Base-by-base conservation (phyloP, 768 basidiomycete species). In the Leccinum incarnatum region DNA sequence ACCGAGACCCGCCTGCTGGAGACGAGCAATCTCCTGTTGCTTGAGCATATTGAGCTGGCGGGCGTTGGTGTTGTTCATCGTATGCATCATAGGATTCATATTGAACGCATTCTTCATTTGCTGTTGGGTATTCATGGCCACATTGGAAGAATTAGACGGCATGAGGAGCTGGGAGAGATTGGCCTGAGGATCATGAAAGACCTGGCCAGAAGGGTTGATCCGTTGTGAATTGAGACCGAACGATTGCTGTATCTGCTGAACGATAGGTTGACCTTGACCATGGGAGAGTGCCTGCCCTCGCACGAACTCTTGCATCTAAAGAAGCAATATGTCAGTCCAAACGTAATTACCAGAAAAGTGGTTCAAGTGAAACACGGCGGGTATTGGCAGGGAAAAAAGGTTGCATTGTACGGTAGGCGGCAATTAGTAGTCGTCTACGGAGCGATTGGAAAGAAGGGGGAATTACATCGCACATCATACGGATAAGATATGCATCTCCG, bases 271-370 rank as follows among this genome's bases (percentile, higher is more conserved):
- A 52, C 68, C 62, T 66, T 80, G 80, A 15, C 65, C 67, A 62
- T 77, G 81, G 54, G 77, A 72, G 40, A 78, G 60, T 59, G 67
- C 69, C 61, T 80, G 79, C 58, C 65, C 76, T 60, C 80, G 74
- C 57, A 78, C 61, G 54, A 81, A 69, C 58, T 82, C 78, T 59
- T 76, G 73, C 74, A 82, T 79, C 76, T 79, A 65, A 58, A 67
- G 58, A 53, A 62, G 59, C 51, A 58, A 66, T 61, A 64, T 29
- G 65, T 74, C 57, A 74, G 66, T 19, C 51, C 30, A 57, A 54
- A 56, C 58, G 59, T 64, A 64, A 66, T 65, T 49, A 47, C 48
- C 53, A 51, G 60, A 50, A 53, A 55, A 45, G 46, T 40, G 30
- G 37, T 34, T 55, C 57, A 34, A 36, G 53, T 6, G 42, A 57